These are phyloP conservation scores for Bacidia gigantensis DNA, from an alignment of 495 filamentous ascomycete genomes.

Conservation along the genomic window DNA sequence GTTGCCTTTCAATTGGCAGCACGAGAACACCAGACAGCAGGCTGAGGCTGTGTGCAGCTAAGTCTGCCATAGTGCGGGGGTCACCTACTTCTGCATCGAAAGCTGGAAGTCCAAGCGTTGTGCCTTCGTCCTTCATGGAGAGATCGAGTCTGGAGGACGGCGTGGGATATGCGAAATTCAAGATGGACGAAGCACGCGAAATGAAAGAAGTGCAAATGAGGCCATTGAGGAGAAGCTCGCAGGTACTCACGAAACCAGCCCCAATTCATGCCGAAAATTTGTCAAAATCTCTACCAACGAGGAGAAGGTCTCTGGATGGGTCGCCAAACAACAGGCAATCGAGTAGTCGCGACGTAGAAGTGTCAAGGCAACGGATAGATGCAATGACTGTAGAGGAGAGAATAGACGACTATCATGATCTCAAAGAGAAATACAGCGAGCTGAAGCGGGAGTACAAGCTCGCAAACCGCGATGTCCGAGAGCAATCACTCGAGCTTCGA, in stretches of 20 bases:
- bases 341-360: background rate
- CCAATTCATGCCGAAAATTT: background rate
- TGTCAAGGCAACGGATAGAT: background rate
- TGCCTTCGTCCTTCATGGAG: too few relatives aligned
- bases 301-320: background rate
- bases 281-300: background rate
- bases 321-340: background rate
- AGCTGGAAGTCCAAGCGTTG: too few relatives aligned
- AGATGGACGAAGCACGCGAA: slow-evolving; percentile 3
- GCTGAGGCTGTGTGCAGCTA: background rate
- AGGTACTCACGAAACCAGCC: background rate
- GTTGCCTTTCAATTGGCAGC: too few relatives aligned
- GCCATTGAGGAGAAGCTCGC: background rate
- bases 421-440: slow-evolving; percentile 5
- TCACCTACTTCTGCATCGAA: too few relatives aligned
- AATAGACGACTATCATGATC: slow-evolving; percentile 4
- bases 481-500: slow-evolving; percentile 14
- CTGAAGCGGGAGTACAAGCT: slow-evolving; percentile 2
- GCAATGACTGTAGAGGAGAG: background rate
- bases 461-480: slow-evolving; percentile 10
- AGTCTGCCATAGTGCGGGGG: too few relatives aligned
- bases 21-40: background rate
- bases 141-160: background rate
- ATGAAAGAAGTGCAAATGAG: slow-evolving; percentile 1
- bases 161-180: background rate